Conservation (phyloP, 352 stramenopile species). For the Pythium scleroteichum region DNA sequence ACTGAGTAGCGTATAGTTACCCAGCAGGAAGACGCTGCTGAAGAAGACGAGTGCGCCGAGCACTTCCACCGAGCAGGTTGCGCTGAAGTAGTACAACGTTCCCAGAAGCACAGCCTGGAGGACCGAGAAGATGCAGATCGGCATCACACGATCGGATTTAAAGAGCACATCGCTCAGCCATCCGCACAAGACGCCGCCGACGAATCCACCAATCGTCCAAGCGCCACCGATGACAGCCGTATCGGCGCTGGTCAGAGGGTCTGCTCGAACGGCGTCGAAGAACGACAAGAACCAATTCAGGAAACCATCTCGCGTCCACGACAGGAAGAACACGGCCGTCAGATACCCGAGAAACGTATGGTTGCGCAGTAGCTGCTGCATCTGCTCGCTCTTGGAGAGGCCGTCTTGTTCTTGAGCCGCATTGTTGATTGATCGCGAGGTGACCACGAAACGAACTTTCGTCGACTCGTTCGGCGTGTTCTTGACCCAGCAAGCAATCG, state of each 20-base stretch:
- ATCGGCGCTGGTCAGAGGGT: constrained; percentile 45
- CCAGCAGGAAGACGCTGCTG: constrained; percentile 68
- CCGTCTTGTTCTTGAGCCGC: constrained; percentile 3
- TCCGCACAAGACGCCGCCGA: constrained; percentile 67
- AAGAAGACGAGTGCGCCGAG: constrained; percentile 63
- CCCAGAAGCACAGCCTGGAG: constrained; percentile 56
- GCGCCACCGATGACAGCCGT: constrained; percentile 68
- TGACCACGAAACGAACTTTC: constrained; percentile 26
- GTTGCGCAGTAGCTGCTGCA: constrained; percentile 56
- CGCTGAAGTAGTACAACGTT: constrained; percentile 57
- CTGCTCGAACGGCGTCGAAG: constrained; percentile 60
- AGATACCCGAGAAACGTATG: constrained; percentile 72
- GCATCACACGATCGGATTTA: constrained; percentile 61
- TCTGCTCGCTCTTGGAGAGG: constrained; percentile 46
- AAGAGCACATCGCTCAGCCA: constrained; percentile 76
- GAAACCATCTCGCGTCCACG: constrained; percentile 67
- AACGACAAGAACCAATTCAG: constrained; percentile 82
- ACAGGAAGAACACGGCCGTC: constrained; percentile 66
- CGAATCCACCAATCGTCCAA: constrained; percentile 75
- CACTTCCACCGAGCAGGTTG: constrained; percentile 45
- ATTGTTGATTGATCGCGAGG: constrained; percentile 17
- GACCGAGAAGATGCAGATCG: constrained; percentile 74
- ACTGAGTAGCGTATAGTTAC: constrained; percentile 74
- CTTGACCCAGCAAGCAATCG: constrained; percentile 58
- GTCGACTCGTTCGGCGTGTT: constrained; percentile 55